These are phyloP conservation scores for Dactylonectria estremocensis DNA, from an alignment of 2,329 filamentous ascomycete genomes.

Conservation along the genomic window DNA sequence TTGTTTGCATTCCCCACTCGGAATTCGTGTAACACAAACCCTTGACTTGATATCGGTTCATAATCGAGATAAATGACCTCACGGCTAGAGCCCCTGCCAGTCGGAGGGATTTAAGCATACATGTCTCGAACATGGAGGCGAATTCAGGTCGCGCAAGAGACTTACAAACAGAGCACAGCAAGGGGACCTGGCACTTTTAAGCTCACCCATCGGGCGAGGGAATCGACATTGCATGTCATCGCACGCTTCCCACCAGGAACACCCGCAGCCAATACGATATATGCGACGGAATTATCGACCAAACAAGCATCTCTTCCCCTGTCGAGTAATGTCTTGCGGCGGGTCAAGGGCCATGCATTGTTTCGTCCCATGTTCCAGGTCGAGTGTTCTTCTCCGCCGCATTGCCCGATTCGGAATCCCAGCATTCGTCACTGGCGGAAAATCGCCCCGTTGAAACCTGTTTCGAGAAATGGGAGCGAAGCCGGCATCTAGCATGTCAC, in stretches of 20 bases:
- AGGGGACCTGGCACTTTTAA: not conserved
- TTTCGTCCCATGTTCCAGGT: not conserved
- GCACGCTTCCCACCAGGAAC: not conserved
- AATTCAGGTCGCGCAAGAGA: no score
- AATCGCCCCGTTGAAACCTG: slow-evolving; percentile 20
- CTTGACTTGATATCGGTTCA: no score
- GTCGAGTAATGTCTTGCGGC: not conserved
- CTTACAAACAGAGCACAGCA: no score
- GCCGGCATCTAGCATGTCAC: not conserved
- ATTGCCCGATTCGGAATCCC: not conserved
- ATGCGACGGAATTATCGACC: not conserved
- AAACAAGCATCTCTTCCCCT: not conserved
- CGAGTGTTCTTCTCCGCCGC: not conserved
- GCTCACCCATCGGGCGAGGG: not conserved
- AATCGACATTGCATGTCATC: not conserved
- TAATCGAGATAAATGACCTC: no score
- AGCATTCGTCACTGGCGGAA: slow-evolving; percentile 19
- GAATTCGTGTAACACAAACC: no score
- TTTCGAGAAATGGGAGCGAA: not conserved
- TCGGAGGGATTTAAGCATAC: not conserved
- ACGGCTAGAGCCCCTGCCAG: no score
- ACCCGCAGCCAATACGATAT: not conserved
- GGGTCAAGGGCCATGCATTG: no score
- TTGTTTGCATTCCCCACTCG: no score
- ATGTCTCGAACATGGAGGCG: no score